Base-by-base conservation (phyloP, 2,329 filamentous ascomycete genomes). In the Aspergillus sp. region DNA sequence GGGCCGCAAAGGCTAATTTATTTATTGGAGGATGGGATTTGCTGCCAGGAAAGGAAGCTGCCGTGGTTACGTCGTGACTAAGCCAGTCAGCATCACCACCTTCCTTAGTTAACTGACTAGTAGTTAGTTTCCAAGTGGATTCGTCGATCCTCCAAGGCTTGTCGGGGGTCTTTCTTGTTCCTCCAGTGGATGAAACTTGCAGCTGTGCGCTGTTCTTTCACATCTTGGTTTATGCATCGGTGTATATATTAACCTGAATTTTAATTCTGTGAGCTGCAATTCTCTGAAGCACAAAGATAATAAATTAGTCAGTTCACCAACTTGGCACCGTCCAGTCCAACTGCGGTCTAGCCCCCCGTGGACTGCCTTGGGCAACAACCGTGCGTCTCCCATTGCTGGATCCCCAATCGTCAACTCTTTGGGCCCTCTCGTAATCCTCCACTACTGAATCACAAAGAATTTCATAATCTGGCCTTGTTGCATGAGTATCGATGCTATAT, bases 11-110 rank as follows among this genome's bases (percentile, higher is more conserved):
- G 54, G 38, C 19, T 52, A 54, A 51, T 13, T 12, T 36, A 43
- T 60, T 52, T 32, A 39, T 49, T 45, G 41, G 13, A 36, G 47
- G 49, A 21, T 17, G 15, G 17, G 39, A 39, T 47, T 51, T 4
- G 36, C 19, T 30, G 41, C 36, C 39, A 28, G 32, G 53, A 21
- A 36, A 28, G 32, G 53, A 21, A 36, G 51, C 47, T 12, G 30
- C 47, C 38, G 32, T 54, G 36, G 23, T 41, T 53, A 15, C 10
- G 50, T 45, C 39, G n/a, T 48, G 55, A 47, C 56, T 62, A 28
- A 62, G 56, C 56, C 56, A 62, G 56, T 52, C 56, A 51, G 3
- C 38, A 39, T 39, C 23, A 21, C 50, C 32, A 36, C 10, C 30
- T 19, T 52, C 6, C 6, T 7, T 25, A 7, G 7, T 7, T 25